Conservation (phyloP, 2,329 filamentous ascomycete genomes). For the Aspergillus amoenus region DNA sequence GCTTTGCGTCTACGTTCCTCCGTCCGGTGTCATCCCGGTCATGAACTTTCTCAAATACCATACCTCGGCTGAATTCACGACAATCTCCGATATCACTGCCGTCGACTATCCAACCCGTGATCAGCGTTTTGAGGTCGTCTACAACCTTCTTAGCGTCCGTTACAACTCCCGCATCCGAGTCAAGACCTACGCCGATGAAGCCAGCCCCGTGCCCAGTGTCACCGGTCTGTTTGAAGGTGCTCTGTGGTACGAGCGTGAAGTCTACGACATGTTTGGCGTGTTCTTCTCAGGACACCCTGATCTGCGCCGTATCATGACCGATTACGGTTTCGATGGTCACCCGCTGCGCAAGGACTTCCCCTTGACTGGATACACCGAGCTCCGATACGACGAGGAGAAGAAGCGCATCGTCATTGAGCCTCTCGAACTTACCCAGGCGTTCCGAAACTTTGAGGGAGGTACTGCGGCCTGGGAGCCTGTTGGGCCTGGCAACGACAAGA, state of each 20-base stretch:
- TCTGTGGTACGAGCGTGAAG: constrained; percentile 98
- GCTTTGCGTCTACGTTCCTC: constrained; percentile 88
- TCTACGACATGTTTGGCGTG: constrained; percentile 95
- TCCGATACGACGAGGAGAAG: constrained; percentile 98
- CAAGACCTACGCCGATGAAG: constrained; percentile 98
- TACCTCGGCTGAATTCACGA: constrained; percentile 94
- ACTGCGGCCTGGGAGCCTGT: constrained; percentile 70
- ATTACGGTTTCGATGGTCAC: constrained; percentile 98
- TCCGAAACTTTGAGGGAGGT: constrained; percentile 95
- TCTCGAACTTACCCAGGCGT: constrained; percentile 94
- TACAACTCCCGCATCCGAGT: constrained; percentile 96
- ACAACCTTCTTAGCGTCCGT: constrained; percentile 92
- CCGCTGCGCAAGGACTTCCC: constrained; percentile 98
- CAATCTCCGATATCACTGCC: constrained; percentile 86
- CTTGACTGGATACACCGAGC: constrained; percentile 95
- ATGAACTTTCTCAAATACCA: constrained; percentile 97
- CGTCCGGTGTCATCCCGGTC: constrained; percentile 82
- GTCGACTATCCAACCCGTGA: constrained; percentile 95
- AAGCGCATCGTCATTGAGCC: constrained; percentile 99
- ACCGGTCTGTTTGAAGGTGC: constrained; percentile 87
- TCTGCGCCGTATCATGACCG: constrained; percentile 96
- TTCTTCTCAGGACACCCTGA: constrained; percentile 97
- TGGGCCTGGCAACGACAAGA: constrained; percentile 71
- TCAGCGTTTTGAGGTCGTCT: constrained; percentile 96
- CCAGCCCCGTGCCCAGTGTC: constrained; percentile 86